Percentiles rank a stretch among this genome's conserved stretches.
phyloP scores from a whole-genome alignment of 2,329 filamentous ascomycete species.

The Nemania diffusa region DNA sequence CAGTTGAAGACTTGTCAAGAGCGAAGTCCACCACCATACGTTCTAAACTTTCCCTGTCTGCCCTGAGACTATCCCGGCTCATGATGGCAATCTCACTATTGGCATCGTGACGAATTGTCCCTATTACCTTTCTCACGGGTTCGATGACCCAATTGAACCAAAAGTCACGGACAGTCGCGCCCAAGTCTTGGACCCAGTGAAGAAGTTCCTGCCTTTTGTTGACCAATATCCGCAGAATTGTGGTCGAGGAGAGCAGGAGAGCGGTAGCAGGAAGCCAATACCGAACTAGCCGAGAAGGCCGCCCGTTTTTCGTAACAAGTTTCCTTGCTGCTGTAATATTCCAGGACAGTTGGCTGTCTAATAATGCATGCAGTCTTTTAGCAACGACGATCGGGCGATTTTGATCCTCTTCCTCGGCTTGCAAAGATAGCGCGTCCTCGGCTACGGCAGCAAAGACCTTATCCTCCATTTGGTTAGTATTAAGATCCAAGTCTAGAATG shows the following conservation, averaged over 20 bases:
- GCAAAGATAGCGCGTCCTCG: conserved; percentile 66
- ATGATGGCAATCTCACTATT: conserved; percentile 96
- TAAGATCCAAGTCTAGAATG: conserved; percentile 71
- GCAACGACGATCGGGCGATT: conserved; percentile 70
- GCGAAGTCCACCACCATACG: conserved; percentile 99
- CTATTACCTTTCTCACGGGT: conserved; percentile 82
- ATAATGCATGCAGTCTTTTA: conserved; percentile 73
- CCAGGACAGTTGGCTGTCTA: conserved; percentile 73
- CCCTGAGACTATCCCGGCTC: conserved; percentile 90
- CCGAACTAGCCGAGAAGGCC: conserved; percentile 77
- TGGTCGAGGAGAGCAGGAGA: conserved; percentile 84
- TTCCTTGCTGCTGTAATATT: conserved; percentile 68
- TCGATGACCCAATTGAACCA: conserved; percentile 97
- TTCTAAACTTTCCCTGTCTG: conserved; percentile 90
- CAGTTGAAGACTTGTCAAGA: conserved; percentile 75
- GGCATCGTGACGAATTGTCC: conserved; percentile 92
- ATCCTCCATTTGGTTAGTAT: conserved; percentile 72
- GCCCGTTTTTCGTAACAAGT: conserved; percentile 73
- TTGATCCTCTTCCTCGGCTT: conserved; percentile 58
- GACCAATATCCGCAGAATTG: conserved; percentile 80
- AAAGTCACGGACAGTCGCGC: conserved; percentile 84
- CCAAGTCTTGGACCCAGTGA: conserved; percentile 82
- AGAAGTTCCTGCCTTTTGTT: conserved; percentile 80
- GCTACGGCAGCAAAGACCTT: conserved; percentile 72
- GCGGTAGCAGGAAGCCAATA: conserved; percentile 87